phyloP scores from a whole-genome alignment of 495 filamentous ascomycete genomes.

The Neurospora discreta region DNA sequence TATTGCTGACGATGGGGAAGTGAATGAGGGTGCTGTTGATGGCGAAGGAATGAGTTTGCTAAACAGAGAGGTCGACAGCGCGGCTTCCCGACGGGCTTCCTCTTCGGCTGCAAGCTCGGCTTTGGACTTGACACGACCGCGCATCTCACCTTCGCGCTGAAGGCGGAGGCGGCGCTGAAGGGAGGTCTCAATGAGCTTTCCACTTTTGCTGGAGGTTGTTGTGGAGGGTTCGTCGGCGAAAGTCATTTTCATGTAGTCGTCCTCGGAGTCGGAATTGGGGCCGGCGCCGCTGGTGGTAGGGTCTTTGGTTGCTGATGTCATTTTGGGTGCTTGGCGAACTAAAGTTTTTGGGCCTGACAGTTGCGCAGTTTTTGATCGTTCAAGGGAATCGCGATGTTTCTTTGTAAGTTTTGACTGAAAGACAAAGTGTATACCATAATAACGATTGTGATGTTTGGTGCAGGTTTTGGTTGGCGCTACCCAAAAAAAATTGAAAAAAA shows the following conservation, averaged over 20 bases:
- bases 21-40: not conserved
- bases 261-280: constrained; percentile 18
- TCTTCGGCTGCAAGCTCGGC: constrained; percentile 65
- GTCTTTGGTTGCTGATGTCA: not conserved
- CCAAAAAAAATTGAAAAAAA: not conserved
- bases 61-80: constrained; percentile 59
- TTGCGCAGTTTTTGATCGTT: not conserved
- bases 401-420: not conserved
- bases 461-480: not conserved
- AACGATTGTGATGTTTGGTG: not conserved
- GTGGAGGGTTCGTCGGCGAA: constrained; percentile 25
- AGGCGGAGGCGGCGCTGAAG: constrained; percentile 45
- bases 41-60: constrained; percentile 14
- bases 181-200: constrained; percentile 35
- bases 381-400: not conserved
- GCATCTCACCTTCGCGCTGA: constrained; percentile 47
- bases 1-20: not conserved
- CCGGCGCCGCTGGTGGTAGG: not conserved
- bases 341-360: not conserved
- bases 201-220: not conserved
- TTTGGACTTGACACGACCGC: constrained; percentile 62
- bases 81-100: constrained; percentile 58
- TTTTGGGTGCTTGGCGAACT: not conserved
- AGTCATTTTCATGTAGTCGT: constrained; percentile 59
- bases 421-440: not conserved